phyloP scores from a whole-genome alignment of 2,329 filamentous ascomycete genomes.

The Graphilbum ipis-grandicollis region DNA sequence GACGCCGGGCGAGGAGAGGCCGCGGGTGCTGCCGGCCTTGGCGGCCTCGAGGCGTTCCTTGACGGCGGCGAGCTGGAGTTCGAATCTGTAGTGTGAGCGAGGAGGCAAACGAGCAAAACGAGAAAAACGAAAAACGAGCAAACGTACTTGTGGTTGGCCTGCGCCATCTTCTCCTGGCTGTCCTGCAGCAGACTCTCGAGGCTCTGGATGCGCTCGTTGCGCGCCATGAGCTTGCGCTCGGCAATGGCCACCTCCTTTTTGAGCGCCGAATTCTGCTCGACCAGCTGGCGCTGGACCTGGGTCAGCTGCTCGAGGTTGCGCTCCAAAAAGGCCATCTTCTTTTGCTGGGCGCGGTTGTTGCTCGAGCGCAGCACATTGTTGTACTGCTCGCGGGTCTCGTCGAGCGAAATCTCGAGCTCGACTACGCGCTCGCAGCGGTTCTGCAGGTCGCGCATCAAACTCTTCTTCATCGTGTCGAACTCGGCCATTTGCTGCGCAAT shows the following conservation, averaged over 20 bases:
- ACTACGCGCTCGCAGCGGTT: conserved; percentile 97
- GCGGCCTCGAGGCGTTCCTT: conserved; percentile 95
- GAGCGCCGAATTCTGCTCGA: conserved; percentile 89
- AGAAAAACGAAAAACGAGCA: neutral
- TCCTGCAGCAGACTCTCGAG: conserved; percentile 85
- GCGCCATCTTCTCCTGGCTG: conserved; percentile 94
- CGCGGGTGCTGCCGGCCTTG: conserved; percentile 79
- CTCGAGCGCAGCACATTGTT: conserved; percentile 94
- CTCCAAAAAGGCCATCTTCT: conserved; percentile 99
- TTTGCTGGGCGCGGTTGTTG: conserved; percentile 97
- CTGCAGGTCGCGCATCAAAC: conserved; percentile 92
- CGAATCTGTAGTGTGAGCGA: conserved; percentile 47
- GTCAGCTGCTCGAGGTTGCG: conserved; percentile 96
- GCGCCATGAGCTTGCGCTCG: conserved; percentile 87
- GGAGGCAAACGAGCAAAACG: conserved; percentile 11
- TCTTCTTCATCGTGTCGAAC: conserved; percentile 99
- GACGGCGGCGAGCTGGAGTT: conserved; percentile 88
- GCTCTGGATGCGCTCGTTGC: conserved; percentile 92
- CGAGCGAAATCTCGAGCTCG: conserved; percentile 91
- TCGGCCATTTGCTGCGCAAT: conserved; percentile 96
- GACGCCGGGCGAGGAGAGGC: conserved; percentile 46
- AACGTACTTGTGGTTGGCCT: conserved; percentile 88
- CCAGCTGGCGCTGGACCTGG: conserved; percentile 89
- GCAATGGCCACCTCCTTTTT: conserved; percentile 99
- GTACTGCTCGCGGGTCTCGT: conserved; percentile 96